Evolutionary conservation across 768 basidiomycete species (phyloP), one percentile per base, ranked within the genome.

Genomic region (Xerocomellus chrysenteron): DNA sequence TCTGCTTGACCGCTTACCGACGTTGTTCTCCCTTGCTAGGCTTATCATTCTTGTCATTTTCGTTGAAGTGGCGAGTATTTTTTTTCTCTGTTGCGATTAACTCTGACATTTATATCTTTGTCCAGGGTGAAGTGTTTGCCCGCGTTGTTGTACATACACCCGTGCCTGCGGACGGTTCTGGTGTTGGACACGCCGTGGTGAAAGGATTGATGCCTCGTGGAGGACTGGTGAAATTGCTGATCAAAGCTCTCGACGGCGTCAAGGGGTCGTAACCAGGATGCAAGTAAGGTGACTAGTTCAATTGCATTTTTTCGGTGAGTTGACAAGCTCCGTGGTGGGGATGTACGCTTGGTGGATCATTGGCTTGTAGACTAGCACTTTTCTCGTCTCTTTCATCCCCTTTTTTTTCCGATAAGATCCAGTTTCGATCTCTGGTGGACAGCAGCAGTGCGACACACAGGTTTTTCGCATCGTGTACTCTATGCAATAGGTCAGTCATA

Each of bases 1-100:
- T 80, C 32, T 10, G 80, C 53, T 81, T 80, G 71, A 80, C 65
- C 40, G 28, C 65, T 66, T 12, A 24, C 68, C 62, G 58, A 70
- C 61, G 47, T 58, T 58, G 37, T 57, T 61, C 58, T 24, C 48
- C 65, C 54, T 68, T 47, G 32, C 67, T 55, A 94, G 92, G 90
- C 77, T 97, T 28, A 97, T 97, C 64, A 86, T 93, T 21, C 86
- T 87, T 2, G 93, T 93, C 21, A 89, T 89, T 68, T 70, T 96
- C n/a, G 93, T 96, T 11, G 94, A 94, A 74, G 70, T 89, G 57
- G 92, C 89, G 64, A 33, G 83, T 78, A 14, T 16, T 49, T 35
- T 11, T 3, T 24, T 5, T 8, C 0, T 9, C 24, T 16, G 24
- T 30, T 13, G 14, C n/a, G 21, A 24, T 17, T 0, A n/a, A 2